Evolutionary conservation across 257 asterid species (phyloP), one percentile per base, ranked within the genome.

Genomic region (Solanum stenotomum): DNA sequence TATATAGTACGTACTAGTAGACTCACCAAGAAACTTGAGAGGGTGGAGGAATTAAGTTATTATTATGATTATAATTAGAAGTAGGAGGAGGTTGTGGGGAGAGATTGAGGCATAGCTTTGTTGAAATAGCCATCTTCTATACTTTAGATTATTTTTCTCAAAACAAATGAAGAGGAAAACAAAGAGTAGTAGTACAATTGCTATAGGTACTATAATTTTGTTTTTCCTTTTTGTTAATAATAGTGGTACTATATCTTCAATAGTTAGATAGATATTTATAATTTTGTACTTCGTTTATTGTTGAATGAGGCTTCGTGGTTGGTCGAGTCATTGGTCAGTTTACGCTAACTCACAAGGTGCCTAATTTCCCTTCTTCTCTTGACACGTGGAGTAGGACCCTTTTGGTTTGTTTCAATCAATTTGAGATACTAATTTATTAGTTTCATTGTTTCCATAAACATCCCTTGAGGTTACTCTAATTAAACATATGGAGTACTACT

Each of bases 41-140:
- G 83, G 34, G 38, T 16, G 89, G 89, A 23, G 92, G 44, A 35
- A 87, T 34, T 4, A 90, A 42, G 40, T 52, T 16, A 52, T 52
- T 46, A 46, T 46, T 46, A 46, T 42, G 46, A 42, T 83, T 42
- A 23, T 3, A 71, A 15, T 35, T 74, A 20, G 82, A 34, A 74
- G 94, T 49, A 63, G 31, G 49, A 37, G 94, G 92, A 63, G 92
- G 88, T 9, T 90, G 88, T 15, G 93, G 88, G 15, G 90, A 87
- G n/a, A 40, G 85, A 83, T 92, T 92, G 87, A 94, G 94, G 92
- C 91, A 90, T 88, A 96, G 90, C 79, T 86, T 90, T 12, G 91
- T 90, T 81, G 93, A 89, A 85, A 93, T 77, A 42, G 87, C 94
- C 98, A 95, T 95, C 79, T 18, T 34, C 84, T 22, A 33, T 34